phyloP scores from a whole-genome alignment of 148 eudicot species.

The Pharnaceum exiguum region DNA sequence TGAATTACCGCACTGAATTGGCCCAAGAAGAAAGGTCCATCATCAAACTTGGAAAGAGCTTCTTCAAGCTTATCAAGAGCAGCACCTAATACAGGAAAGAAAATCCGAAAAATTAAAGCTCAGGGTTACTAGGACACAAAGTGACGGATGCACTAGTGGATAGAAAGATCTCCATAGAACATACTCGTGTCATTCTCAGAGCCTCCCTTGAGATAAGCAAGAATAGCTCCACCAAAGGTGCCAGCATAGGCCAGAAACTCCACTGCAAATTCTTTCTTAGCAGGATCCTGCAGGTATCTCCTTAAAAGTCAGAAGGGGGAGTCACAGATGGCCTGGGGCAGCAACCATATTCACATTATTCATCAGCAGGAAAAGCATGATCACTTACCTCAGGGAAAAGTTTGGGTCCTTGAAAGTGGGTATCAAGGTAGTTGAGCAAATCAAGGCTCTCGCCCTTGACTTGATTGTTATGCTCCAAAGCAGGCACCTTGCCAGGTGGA shows the following conservation, averaged over 20 bases:
- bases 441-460: constrained; percentile 43
- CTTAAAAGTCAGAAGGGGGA: background rate
- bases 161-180: background rate
- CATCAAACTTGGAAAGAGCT: constrained; percentile 49
- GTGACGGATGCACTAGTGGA: background rate
- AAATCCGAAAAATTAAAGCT: too few species aligned
- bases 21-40: constrained; percentile 72
- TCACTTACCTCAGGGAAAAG: constrained; percentile 33
- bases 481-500: constrained; percentile 62
- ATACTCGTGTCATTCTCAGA: constrained; percentile 41
- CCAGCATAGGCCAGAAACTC: constrained; percentile 46
- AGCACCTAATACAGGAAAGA: constrained; percentile 22
- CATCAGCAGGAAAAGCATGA: too few species aligned
- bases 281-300: constrained; percentile 35
- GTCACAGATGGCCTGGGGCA: too few species aligned
- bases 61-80: constrained; percentile 49
- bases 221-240: constrained; percentile 22
- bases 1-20: constrained; percentile 62
- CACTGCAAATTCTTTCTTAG: constrained; percentile 52
- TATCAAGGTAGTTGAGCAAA: constrained; percentile 31
- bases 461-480: constrained; percentile 35
- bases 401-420: constrained; percentile 39
- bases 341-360: too few species aligned
- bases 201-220: constrained; percentile 44
- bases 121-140: background rate